phyloP scores from a whole-genome alignment of 306 rosid genomes.

The Vicia faba region DNA sequence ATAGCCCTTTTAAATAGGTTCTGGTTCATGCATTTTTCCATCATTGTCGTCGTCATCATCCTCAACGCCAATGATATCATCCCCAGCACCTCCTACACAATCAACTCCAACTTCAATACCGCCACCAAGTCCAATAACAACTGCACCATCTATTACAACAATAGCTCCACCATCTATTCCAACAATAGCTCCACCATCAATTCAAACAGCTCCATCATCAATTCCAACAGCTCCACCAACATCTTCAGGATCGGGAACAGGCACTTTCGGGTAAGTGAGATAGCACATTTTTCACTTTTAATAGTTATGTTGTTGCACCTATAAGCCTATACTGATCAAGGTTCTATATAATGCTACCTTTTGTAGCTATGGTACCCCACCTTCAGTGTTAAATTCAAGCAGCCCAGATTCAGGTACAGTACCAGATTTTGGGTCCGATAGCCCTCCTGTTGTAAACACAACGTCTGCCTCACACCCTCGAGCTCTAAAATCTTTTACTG shows the following conservation, averaged over 20 bases:
- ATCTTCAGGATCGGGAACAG: slow-evolving; percentile 54
- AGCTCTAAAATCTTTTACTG: slow-evolving; percentile 46
- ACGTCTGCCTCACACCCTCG: slow-evolving; percentile 49
- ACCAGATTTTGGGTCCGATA: slow-evolving; percentile 52
- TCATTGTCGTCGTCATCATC: slow-evolving; percentile 45
- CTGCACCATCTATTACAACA: slow-evolving; percentile 32
- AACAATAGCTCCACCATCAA: slow-evolving; percentile 37
- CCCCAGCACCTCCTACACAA: slow-evolving; percentile 46
- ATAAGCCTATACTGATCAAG: slow-evolving; percentile 30
- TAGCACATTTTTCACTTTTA: background rate
- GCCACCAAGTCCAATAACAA: slow-evolving; percentile 35
- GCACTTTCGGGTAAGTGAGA: slow-evolving; percentile 53
- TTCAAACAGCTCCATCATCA: slow-evolving; percentile 31
- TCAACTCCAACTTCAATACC: slow-evolving; percentile 32
- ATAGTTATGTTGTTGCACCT: background rate
- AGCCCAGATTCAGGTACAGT: slow-evolving; percentile 57
- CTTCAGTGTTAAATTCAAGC: slow-evolving; percentile 69
- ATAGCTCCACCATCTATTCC: slow-evolving; percentile 30
- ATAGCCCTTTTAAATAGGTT: slow-evolving; percentile 46
- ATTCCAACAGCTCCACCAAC: slow-evolving; percentile 36
- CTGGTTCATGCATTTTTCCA: slow-evolving; percentile 66
- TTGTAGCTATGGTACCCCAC: slow-evolving; percentile 70
- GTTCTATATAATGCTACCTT: slow-evolving; percentile 15
- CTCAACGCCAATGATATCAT: slow-evolving; percentile 34
- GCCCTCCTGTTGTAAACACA: slow-evolving; percentile 56